phyloP scores from a whole-genome alignment of 805 yeast species.

The Saccharomycopsis olivae region DNA sequence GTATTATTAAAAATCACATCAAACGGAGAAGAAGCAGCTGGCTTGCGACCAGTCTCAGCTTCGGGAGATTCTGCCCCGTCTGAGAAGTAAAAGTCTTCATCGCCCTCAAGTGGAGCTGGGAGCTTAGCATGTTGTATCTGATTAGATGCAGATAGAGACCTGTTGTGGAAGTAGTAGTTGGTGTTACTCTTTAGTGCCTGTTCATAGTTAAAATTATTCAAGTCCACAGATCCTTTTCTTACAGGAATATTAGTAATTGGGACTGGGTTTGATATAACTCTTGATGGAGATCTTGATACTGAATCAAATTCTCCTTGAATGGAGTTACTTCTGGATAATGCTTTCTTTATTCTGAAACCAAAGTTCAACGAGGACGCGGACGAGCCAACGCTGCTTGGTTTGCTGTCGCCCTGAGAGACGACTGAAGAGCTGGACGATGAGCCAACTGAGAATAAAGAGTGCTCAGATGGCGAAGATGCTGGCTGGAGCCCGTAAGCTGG shows the following conservation, averaged over 20 bases:
- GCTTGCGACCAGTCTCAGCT: background rate
- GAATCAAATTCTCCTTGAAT: background rate
- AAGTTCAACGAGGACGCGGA: no score
- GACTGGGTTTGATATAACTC: conserved; percentile 16
- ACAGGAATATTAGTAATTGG: conserved; percentile 16
- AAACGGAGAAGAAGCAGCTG: conserved; percentile 11
- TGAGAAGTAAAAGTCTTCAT: conserved; percentile 13
- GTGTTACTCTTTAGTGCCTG: conserved; percentile 6
- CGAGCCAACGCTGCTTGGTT: no score
- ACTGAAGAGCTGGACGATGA: conserved; percentile 8
- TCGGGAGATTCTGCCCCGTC: background rate
- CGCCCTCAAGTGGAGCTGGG: background rate
- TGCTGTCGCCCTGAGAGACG: no score
- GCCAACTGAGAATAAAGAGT: conserved; percentile 16
- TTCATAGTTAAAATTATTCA: conserved; percentile 2
- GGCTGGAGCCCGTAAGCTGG: conserved; percentile 14
- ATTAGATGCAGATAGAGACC: conserved; percentile 7
- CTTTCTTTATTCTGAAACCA: conserved; percentile 15
- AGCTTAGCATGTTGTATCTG: conserved; percentile 2
- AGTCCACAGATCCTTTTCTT: conserved; percentile 16
- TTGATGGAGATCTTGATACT: background rate
- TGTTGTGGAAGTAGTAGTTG: conserved; percentile 15
- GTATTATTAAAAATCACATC: conserved; percentile 12
- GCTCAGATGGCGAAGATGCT: conserved; percentile 15
- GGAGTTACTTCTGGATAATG: conserved; percentile 15